Evolutionary conservation across 2,329 filamentous ascomycete species (phyloP), one percentile per base, ranked within the genome.

Genomic region (Ilyonectria mors-panacis): DNA sequence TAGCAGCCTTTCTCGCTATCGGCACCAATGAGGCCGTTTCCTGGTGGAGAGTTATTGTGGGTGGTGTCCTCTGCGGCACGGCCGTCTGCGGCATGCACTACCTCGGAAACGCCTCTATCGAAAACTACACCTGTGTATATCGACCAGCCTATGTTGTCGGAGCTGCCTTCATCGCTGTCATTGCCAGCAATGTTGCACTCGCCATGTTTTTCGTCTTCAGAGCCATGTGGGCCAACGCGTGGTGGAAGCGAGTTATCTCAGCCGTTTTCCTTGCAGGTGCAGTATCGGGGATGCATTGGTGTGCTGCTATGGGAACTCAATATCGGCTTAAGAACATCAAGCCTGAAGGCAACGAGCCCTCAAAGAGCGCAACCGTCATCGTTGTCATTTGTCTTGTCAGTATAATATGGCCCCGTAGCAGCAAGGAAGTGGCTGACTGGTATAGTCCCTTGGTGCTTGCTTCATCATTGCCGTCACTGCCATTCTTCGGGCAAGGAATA

Each of bases 261-360:
- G 92, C 91, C 12, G 81, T 89, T 51, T 79, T 94, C 19, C 85
- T 97, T 48, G 92, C 93, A 10, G 85, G 88, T n/a, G 93, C 92
- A 44, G 92, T 96, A 2, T 94, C 91, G 8, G 93, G 93, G 1
- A 96, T 97, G 94, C 94, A 97, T 81, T 97, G 93, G 92, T 92
- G 92, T 62, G 94, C 92, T 37, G 87, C 91, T 4, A 86, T 88
- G 12, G 93, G 93, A 17, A 96, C 93, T 4, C 78, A 80, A 9
- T 96, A 95, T 78, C 85, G 85, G 47, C 79, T 93, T 59, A 79
- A 86, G 69, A 77, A 84, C 51, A 78, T 86, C 28, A 70, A 65
- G 42, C 67, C 69, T 5, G 58, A 71, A n/a, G 68, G 67, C 59
- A 82, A 83, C 55, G 70, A 82, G 55, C 78, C 88, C 28, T 87